Percentiles rank a stretch among this genome's conserved stretches.
These are phyloP conservation scores for Vishniacozyma victoriae DNA, from an alignment of 768 basidiomycete genomes.

Conservation along the genomic window DNA sequence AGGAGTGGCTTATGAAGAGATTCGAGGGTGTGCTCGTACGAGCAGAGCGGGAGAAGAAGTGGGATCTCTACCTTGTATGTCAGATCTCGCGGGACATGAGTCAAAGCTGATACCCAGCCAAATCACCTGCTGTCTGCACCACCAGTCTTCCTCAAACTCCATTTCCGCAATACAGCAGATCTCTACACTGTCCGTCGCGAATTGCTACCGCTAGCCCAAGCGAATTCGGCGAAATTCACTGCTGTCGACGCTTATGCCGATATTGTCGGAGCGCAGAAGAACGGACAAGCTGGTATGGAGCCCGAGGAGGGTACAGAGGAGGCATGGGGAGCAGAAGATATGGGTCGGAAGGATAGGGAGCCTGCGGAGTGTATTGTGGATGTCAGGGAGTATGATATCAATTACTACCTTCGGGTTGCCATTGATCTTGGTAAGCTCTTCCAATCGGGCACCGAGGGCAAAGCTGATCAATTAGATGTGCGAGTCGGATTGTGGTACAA, in stretches of 20 bases:
- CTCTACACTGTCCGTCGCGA: slow-evolving; percentile 81
- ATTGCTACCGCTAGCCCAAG: slow-evolving; percentile 76
- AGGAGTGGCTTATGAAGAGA: slow-evolving; percentile 91
- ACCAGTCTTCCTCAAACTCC: slow-evolving; percentile 77
- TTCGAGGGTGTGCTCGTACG: slow-evolving; percentile 81
- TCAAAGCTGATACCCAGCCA: slow-evolving; percentile 50
- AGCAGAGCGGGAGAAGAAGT: slow-evolving; percentile 74
- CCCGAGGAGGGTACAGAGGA: slow-evolving; percentile 45
- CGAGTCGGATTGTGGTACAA: slow-evolving; percentile 98
- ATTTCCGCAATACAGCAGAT: slow-evolving; percentile 89
- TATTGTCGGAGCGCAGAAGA: slow-evolving; percentile 71
- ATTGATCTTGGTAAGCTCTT: slow-evolving; percentile 70
- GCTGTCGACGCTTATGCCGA: slow-evolving; percentile 98
- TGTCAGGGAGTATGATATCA: slow-evolving; percentile 91
- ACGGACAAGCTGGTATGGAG: slow-evolving; percentile 51
- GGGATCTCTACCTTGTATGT: slow-evolving; percentile 55
- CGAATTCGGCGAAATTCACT: slow-evolving; percentile 84
- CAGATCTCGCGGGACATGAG: background rate
- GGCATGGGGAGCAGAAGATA: slow-evolving; percentile 48
- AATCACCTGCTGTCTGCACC: slow-evolving; percentile 96
- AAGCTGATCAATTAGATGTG: slow-evolving; percentile 68
- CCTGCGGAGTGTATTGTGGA: slow-evolving; percentile 91
- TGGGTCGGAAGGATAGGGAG: slow-evolving; percentile 53
- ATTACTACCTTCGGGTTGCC: slow-evolving; percentile 96
- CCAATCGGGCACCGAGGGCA: no score